A percentile compares a stretch with the other conserved stretches of the same genome.
phyloP scores from a whole-genome alignment of 1,284 basidiomycete species.

The Naganishia liquefaciens region DNA sequence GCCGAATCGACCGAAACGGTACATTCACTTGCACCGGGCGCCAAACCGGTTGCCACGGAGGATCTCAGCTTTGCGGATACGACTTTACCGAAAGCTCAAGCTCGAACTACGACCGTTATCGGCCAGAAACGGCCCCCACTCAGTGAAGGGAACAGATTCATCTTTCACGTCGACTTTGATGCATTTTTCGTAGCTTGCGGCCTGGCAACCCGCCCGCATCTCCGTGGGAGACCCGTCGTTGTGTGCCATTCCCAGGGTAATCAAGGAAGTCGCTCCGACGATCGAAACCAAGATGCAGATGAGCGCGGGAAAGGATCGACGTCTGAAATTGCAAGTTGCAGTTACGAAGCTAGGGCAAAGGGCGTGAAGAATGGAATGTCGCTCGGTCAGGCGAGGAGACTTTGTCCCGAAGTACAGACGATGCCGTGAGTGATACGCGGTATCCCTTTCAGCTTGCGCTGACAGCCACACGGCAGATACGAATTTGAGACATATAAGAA shows the following conservation, averaged over 20 bases:
- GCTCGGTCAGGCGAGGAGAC: constrained; percentile 75
- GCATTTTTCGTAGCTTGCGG: constrained; percentile 96
- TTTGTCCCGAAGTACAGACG: constrained; percentile 73
- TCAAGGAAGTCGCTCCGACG: constrained; percentile 61
- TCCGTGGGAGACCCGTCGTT: constrained; percentile 82
- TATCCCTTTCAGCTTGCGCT: constrained; percentile 41
- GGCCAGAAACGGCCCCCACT: constrained; percentile 5
- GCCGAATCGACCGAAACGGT: constrained; percentile 57
- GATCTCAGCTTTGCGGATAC: constrained; percentile 30
- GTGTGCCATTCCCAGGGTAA: constrained; percentile 88
- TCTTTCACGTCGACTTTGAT: constrained; percentile 96
- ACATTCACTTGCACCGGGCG: constrained; percentile 32
- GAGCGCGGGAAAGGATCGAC: constrained; percentile 60
- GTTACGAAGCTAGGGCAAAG: constrained; percentile 85
- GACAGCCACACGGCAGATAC: constrained; percentile 42
- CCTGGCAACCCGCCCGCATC: constrained; percentile 69
- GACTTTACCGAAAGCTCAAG: constrained; percentile 36
- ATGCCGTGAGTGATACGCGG: constrained; percentile 78
- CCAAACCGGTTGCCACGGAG: constrained; percentile 3
- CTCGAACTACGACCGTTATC: constrained; percentile 18
- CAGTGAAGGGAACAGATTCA: constrained; percentile 60
- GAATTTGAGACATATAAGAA: constrained; percentile 71
- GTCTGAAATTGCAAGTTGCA: constrained; percentile 90
- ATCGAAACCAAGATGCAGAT: constrained; percentile 14
- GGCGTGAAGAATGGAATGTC: constrained; percentile 96